Conservation (phyloP, 352 stramenopile species). For the Phytophthora cactorum region DNA sequence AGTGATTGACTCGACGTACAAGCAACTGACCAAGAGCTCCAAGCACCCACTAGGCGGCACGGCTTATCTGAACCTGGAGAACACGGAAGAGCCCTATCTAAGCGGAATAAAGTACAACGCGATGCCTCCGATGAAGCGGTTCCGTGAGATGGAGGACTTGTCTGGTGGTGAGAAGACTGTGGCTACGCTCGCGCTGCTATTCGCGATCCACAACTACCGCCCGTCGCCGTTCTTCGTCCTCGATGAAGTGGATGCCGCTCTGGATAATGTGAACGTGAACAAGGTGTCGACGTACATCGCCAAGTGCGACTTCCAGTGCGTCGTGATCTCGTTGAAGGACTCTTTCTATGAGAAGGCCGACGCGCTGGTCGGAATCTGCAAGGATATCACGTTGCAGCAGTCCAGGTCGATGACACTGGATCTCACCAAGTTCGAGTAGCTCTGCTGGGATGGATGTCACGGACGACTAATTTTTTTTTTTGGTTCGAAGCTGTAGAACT, state of each 20-base stretch:
- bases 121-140: conserved; percentile 99
- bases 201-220: conserved; percentile 98
- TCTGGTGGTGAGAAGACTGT: conserved; percentile 99
- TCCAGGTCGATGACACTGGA: conserved; percentile 84
- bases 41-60: conserved; percentile 95
- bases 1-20: conserved; percentile 96
- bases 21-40: conserved; percentile 97
- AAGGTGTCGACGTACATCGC: conserved; percentile 98
- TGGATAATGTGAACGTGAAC: conserved; percentile 99
- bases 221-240: conserved; percentile 99
- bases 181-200: conserved; percentile 98
- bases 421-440: conserved; percentile 72
- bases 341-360: conserved; percentile 97
- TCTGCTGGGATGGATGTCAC: neutral
- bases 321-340: conserved; percentile 99
- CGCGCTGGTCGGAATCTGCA: conserved; percentile 93
- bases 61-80: conserved; percentile 86
- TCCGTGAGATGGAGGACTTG: conserved; percentile 98
- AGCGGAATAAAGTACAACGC: conserved; percentile 99
- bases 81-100: conserved; percentile 96
- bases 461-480: conserved; percentile 21
- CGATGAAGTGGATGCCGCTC: conserved; percentile 99
- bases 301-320: conserved; percentile 96
- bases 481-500: conserved; percentile 2
- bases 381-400: conserved; percentile 77